Evolutionary conservation across 1,284 basidiomycete genomes (phyloP).

Genomic region (Sporisorium reilianum): DNA sequence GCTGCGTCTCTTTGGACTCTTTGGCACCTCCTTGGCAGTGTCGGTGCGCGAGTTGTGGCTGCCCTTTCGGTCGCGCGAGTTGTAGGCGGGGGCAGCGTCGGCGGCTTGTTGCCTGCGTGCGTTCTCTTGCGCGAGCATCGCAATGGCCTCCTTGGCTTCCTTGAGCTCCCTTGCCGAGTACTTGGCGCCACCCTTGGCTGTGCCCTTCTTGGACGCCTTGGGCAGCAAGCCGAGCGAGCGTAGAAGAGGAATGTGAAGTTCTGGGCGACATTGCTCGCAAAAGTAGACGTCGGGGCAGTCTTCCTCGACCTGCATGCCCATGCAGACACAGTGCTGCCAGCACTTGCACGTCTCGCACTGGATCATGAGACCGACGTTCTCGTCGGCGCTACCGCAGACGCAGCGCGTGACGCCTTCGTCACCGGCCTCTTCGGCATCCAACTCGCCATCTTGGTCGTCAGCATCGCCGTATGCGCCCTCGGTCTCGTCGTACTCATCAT

Average conservation of each 20-base stretch:
- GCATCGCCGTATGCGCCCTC: conserved; percentile 33
- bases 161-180: conserved; percentile 61
- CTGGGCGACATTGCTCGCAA: conserved; percentile 92
- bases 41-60: conserved; percentile 26
- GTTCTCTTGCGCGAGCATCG: conserved; percentile 60
- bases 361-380: conserved; percentile 82
- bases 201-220: conserved; percentile 55
- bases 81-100: conserved; percentile 29
- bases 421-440: conserved; percentile 73
- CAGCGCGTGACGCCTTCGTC: conserved; percentile 90
- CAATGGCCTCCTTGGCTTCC: conserved; percentile 66
- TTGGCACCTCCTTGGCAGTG: conserved; percentile 33
- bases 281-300: conserved; percentile 77
- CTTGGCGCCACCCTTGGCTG: conserved; percentile 42
- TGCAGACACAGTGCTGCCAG: conserved; percentile 98
- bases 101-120: conserved; percentile 57
- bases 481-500: conserved; percentile 18
- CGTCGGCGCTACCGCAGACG: conserved; percentile 86
- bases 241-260: conserved; percentile 75
- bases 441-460: conserved; percentile 31
- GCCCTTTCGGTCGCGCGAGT: conserved; percentile 38
- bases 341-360: conserved; percentile 96
- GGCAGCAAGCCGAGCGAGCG: conserved; percentile 63
- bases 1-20: conserved; percentile 76
- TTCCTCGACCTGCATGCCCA: conserved; percentile 89